Base-by-base conservation (phyloP, 129 eudicot species). In the Sambucus nigra region DNA sequence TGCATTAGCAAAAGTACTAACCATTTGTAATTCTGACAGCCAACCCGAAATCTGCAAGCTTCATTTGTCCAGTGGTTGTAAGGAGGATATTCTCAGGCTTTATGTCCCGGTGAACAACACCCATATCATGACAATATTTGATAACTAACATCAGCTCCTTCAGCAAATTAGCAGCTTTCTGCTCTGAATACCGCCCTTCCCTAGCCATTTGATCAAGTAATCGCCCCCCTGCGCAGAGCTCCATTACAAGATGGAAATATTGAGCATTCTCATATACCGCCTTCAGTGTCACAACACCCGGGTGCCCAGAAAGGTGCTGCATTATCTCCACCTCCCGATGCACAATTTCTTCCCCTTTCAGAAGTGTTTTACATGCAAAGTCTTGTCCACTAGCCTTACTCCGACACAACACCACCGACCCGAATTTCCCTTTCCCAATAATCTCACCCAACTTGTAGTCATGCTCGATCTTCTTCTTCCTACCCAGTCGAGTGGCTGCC, bases 31-130 rank as follows among this genome's bases (percentile, higher is more conserved):
- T 60, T 55, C 86, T 79, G 60, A 74, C 73, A 54, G 86, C 81
- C 78, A 79, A 54, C 33, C 81, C 86, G 19, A 79, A 79, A 74
- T 79, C 86, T 1, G 86, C 86, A 49, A 79, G 86, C 78, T 74
- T 79, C 29, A 79, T 57, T 25, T 26, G n/a, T 38, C 86, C 86
- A 23, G 74, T 61, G 2, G 75, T 50, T 17, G 86, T 65, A 46
- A 70, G 60, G 44, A 79, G 78, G 24, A 79, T 66, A 22, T 79
- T 79, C 57, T 79, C 80, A 2, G 86, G 81, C 69, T 79, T 74
- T 31, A 74, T 53, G 59, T 79, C 86, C 39, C 80, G 76, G 47
- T 79, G 86, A 53, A 79, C 72, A 27, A 74, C 86, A 7, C 81
- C 86, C 86, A 79, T 79, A n/a, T 79, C 78, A 52, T 79, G 86